Evolutionary conservation across 2,329 filamentous ascomycete genomes (phyloP), one percentile per base, ranked within the genome.

Genomic region (Bipolaris victoriae): DNA sequence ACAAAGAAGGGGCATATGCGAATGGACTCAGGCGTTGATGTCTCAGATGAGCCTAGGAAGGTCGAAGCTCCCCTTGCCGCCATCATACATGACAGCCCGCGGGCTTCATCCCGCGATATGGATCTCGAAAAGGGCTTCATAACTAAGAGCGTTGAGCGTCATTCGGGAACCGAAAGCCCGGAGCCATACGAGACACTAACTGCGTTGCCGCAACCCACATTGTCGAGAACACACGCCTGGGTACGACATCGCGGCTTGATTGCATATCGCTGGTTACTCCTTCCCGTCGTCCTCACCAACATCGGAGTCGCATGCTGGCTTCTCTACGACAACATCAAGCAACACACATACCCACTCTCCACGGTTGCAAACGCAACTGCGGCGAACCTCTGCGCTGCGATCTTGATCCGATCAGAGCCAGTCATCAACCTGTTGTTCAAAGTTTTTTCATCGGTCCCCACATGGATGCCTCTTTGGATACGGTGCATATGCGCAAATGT

Each of bases 371-470:
- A 72, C 11, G 75, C 76, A 2, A 71, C 74, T 7, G 73, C 76
- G n/a, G 61, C 70, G 16, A 79, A 80, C 54, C 63, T 77, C 3
- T 69, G 66, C 43, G 52, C 71, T 18, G 67, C 73, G 1, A 66
- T 77, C 2, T 40, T 74, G 33, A 72, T 75, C 59, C 72, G 76
- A 3, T 75, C 72, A 4, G 75, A 77, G 39, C 74, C 71, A 15
- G 67, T 77, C 3, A 62, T 77, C 52, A 77, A 77, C 43, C 43
- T 73, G 16, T 64, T 77, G 10, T 77, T 77, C 57, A 69, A 64
- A 3, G 52, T 67, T 3, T 76, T 69, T 44, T 77, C 75, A 22
- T 77, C 71, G 2, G 65, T 74, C 3, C 73, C 74, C 3, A 67
- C 62, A 0, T 70, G 50, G 3, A 63, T 64, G 1, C 75, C 76